Conservation (phyloP, 2,329 filamentous ascomycete species). For the Dothistroma pini region DNA sequence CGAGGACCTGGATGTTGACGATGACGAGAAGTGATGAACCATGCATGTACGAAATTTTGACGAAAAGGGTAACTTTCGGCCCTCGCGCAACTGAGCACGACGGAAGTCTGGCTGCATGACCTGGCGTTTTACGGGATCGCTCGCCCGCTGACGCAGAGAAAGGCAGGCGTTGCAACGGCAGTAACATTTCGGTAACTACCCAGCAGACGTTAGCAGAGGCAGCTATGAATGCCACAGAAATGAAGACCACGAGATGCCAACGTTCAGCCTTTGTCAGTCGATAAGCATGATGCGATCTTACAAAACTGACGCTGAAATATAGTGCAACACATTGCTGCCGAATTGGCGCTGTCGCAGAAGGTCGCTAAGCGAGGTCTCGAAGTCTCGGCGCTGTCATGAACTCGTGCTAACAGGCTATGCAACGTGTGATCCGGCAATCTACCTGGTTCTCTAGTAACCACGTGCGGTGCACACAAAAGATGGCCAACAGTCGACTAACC, state of each 20-base stretch:
- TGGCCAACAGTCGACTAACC: not conserved
- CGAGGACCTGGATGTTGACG: constrained; percentile 40
- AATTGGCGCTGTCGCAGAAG: constrained; percentile 5
- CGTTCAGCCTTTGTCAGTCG: not conserved
- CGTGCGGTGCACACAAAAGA: not conserved
- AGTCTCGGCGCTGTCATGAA: not conserved
- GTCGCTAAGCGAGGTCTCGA: constrained; percentile 7
- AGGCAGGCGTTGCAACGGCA: not conserved
- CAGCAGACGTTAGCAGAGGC: not conserved
- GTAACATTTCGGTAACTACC: constrained; percentile 1
- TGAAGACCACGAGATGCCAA: not conserved
- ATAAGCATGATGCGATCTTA: not conserved
- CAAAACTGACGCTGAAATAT: not conserved
- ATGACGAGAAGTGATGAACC: constrained; percentile 37
- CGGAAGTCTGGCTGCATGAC: constrained; percentile 8
- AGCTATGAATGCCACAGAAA: not conserved
- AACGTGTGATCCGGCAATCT: not conserved
- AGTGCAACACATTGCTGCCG: constrained; percentile 4
- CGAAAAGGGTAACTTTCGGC: constrained; percentile 1
- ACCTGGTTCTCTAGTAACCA: not conserved
- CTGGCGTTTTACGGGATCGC: not conserved
- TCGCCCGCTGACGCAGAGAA: not conserved
- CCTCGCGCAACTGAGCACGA: constrained; percentile 4
- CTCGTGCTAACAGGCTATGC: too few relatives aligned
- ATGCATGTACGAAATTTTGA: constrained; percentile 8